These are phyloP conservation scores for Hypoxylon rubiginosum DNA, from an alignment of 2,329 filamentous ascomycete species.

Conservation along the genomic window DNA sequence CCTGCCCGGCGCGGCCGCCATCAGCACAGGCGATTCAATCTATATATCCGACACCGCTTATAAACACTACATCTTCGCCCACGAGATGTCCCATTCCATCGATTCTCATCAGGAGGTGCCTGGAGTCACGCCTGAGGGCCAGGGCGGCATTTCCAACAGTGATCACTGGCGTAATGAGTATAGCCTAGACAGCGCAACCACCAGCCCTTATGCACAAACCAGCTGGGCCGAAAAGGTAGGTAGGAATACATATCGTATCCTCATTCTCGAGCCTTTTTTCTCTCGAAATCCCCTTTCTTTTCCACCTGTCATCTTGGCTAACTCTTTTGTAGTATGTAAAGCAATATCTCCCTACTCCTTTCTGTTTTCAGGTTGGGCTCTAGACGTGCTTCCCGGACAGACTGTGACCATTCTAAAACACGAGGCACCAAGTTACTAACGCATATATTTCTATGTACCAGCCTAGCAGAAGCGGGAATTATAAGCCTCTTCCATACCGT, in stretches of 20 bases:
- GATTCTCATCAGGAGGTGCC: conserved; percentile 16
- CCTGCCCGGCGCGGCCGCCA: conserved; percentile 5
- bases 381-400: neutral
- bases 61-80: conserved; percentile 11
- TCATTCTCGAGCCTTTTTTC: neutral
- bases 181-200: conserved; percentile 16
- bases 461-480: conserved; percentile 17
- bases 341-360: neutral
- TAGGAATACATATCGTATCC: too few relatives aligned
- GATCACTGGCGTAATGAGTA: conserved; percentile 11
- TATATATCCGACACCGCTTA: conserved; percentile 2
- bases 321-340: neutral
- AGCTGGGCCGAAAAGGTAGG: conserved; percentile 15
- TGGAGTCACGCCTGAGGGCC: neutral
- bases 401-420: neutral
- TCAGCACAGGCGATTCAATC: conserved; percentile 2
- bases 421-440: neutral
- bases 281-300: neutral
- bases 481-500: conserved; percentile 20
- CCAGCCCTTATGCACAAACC: conserved; percentile 17
- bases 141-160: conserved; percentile 15
- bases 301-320: too few relatives aligned
- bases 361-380: neutral
- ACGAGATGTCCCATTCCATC: conserved; percentile 31
- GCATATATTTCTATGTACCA: neutral